These are phyloP conservation scores for Lanmaoa pseudosensibilis DNA, from an alignment of 768 basidiomycete species.

Conservation along the genomic window DNA sequence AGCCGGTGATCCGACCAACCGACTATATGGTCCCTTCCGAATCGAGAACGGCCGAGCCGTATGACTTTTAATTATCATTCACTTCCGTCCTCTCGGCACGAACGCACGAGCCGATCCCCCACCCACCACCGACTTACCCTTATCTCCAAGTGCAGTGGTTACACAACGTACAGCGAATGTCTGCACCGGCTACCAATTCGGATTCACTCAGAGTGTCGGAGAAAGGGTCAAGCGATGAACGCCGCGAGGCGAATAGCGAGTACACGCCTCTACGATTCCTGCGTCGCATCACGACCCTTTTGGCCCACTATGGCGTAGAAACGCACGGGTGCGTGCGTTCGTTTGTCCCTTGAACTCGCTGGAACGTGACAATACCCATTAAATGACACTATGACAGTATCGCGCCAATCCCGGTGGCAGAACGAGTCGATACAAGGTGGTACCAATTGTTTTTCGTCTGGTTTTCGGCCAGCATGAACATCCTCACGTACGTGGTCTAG, in stretches of 20 bases:
- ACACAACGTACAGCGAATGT: slow-evolving; percentile 10
- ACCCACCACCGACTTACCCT: not conserved
- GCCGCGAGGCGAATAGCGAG: not conserved
- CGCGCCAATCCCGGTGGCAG: slow-evolving; percentile 37
- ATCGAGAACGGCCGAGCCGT: no score
- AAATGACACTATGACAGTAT: slow-evolving; percentile 31
- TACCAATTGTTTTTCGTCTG: slow-evolving; percentile 54
- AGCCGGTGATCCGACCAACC: not conserved
- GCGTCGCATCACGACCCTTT: slow-evolving; percentile 25
- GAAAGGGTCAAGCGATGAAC: slow-evolving; percentile 1
- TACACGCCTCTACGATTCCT: slow-evolving; percentile 14
- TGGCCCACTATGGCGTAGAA: slow-evolving; percentile 40
- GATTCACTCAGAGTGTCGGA: not conserved
- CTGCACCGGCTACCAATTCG: not conserved
- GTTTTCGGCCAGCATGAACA: slow-evolving; percentile 48
- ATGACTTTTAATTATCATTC: not conserved
- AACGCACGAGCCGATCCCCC: not conserved
- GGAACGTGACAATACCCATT: no score
- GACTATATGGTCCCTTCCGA: no score
- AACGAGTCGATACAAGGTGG: slow-evolving; percentile 41
- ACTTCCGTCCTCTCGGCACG: not conserved
- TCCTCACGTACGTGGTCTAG: slow-evolving; percentile 37
- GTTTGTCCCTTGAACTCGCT: not conserved
- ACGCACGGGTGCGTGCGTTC: slow-evolving; percentile 39
- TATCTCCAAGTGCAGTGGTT: not conserved